Evolutionary conservation across 305 asterid genomes (phyloP).

Genomic region (Fraxinus velutina): DNA sequence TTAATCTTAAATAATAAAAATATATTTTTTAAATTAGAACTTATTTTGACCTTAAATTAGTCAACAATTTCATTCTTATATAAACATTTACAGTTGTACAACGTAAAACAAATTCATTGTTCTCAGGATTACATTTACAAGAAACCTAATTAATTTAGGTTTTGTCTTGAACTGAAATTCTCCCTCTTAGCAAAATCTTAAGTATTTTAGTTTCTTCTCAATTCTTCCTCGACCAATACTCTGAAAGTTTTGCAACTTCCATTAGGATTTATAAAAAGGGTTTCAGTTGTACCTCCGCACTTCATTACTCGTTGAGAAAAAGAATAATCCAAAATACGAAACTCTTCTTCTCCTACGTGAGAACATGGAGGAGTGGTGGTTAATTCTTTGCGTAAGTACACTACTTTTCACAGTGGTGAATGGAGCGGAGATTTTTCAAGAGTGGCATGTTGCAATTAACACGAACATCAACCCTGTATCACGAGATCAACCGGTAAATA

Average conservation of each 20-base stretch:
- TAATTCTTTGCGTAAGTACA: conserved; percentile 19
- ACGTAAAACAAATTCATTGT: neutral
- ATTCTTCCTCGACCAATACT: neutral
- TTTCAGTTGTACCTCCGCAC: neutral
- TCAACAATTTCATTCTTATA: neutral
- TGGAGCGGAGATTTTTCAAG: conserved; percentile 39
- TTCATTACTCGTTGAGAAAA: neutral
- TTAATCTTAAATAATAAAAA: neutral
- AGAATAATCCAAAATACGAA: neutral
- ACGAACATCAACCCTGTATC: conserved; percentile 35
- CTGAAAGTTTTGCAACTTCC: conserved; percentile 27
- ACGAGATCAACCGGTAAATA: conserved; percentile 46
- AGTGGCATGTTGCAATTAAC: conserved; percentile 54
- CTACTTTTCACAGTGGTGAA: conserved; percentile 17
- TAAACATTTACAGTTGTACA: neutral
- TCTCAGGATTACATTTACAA: neutral
- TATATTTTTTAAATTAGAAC: neutral
- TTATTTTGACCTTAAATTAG: neutral
- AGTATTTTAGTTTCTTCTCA: neutral
- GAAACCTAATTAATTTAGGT: neutral
- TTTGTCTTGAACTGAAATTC: conserved; percentile 8
- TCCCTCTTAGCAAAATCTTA: neutral
- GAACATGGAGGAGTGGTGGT: conserved; percentile 25
- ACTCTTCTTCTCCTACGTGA: neutral
- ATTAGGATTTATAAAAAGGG: neutral